Evolutionary conservation across 176 grass and related monocot genomes (phyloP).

Genomic region (Triticum monococcum): DNA sequence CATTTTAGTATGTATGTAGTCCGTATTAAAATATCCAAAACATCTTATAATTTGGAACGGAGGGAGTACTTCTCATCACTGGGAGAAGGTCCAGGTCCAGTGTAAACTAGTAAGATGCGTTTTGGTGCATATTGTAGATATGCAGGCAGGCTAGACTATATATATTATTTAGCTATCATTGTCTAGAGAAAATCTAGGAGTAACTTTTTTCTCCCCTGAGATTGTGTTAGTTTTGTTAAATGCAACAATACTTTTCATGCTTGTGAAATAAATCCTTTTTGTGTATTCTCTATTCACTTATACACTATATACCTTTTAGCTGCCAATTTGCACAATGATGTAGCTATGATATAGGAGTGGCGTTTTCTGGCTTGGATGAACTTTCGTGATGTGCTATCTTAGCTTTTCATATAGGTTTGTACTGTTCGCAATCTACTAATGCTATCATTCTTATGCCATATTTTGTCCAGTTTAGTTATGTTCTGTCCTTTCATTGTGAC

Average conservation of each 20-base stretch:
- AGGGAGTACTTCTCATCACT: background rate
- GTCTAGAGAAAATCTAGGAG: conserved; percentile 1
- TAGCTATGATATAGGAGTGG: background rate
- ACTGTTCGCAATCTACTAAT: background rate
- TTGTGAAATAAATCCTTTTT: background rate
- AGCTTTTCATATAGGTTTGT: background rate
- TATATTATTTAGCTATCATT: background rate
- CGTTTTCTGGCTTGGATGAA: background rate
- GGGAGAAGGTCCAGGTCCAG: background rate
- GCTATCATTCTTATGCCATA: background rate
- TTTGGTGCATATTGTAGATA: background rate
- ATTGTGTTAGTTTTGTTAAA: background rate
- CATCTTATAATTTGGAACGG: too few relatives aligned
- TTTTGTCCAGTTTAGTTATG: background rate
- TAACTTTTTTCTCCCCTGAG: background rate
- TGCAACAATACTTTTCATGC: background rate
- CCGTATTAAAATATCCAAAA: too few relatives aligned
- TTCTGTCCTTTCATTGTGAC: background rate
- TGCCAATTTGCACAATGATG: background rate
- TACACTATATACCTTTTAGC: background rate
- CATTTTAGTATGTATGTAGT: too few relatives aligned
- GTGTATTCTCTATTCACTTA: background rate
- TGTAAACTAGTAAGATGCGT: background rate
- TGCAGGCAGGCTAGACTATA: background rate
- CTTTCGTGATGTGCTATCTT: background rate